These are phyloP conservation scores for Chionographis japonica DNA, from an alignment of 106 monocot species.

Conservation along the genomic window DNA sequence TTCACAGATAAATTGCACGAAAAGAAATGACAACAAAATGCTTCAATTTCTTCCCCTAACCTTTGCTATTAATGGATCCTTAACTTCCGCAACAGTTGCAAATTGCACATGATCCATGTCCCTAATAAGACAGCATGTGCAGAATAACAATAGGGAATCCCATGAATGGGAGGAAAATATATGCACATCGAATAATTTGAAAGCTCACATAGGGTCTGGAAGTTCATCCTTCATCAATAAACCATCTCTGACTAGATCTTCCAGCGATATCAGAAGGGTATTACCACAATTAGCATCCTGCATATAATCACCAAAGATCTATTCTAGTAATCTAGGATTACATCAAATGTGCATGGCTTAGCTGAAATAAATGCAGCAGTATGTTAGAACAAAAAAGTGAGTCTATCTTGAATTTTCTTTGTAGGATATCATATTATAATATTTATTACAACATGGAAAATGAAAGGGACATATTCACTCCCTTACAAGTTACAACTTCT, in stretches of 20 bases:
- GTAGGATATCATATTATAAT: background rate
- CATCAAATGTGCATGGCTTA: background rate
- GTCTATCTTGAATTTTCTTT: background rate
- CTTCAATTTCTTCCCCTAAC: slow-evolving; percentile 22
- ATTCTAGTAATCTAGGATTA: background rate
- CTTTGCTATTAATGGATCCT: slow-evolving; percentile 91
- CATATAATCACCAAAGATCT: slow-evolving; percentile 7
- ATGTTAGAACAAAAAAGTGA: background rate
- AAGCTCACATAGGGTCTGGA: slow-evolving; percentile 75
- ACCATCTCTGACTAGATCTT: slow-evolving; percentile 92
- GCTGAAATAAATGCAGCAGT: slow-evolving; percentile 1
- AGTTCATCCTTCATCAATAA: slow-evolving; percentile 72
- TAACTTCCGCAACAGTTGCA: slow-evolving; percentile 55
- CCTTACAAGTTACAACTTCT: too few relatives aligned
- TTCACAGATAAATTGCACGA: background rate
- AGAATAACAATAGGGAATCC: slow-evolving; percentile 4
- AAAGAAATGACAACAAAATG: background rate
- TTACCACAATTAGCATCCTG: slow-evolving; percentile 99
- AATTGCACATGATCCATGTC: slow-evolving; percentile 64
- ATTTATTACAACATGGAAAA: too few relatives aligned
- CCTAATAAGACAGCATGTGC: slow-evolving; percentile 24
- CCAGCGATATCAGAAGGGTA: slow-evolving; percentile 87
- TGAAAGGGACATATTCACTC: too few relatives aligned
- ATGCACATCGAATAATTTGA: background rate
- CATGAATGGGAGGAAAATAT: background rate